These are phyloP conservation scores for Rhizopogon parksii DNA, from an alignment of 1,284 basidiomycete species.

Conservation along the genomic window DNA sequence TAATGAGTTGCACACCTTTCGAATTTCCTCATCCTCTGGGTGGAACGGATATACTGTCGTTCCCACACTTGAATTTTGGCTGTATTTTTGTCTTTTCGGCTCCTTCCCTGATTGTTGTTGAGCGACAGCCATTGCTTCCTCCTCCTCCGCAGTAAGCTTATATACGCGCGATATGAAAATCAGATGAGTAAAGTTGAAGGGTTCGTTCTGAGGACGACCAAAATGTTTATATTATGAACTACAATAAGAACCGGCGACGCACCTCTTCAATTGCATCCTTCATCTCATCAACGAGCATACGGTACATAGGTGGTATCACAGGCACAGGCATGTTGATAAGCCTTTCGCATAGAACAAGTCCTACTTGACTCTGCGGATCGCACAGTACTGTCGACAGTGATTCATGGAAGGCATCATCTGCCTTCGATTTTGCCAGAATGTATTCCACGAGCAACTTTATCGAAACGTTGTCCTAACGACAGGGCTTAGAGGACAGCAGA, in stretches of 20 bases:
- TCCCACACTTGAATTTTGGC: conserved; percentile 7
- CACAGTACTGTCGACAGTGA: conserved; percentile 34
- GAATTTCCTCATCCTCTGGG: conserved; percentile 76
- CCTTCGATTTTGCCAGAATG: conserved; percentile 44
- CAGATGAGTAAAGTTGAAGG: conserved; percentile 65
- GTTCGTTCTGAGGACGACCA: conserved; percentile 43
- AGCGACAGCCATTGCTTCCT: conserved; percentile 29
- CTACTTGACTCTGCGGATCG: conserved; percentile 46
- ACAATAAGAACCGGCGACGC: conserved; percentile 17
- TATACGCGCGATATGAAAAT: conserved; percentile 74
- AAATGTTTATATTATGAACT: background rate
- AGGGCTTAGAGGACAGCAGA: background rate
- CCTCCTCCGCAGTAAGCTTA: conserved; percentile 56
- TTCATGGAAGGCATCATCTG: conserved; percentile 43
- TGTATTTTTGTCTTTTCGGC: conserved; percentile 21
- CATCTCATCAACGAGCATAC: conserved; percentile 80
- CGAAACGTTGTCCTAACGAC: conserved; percentile 54
- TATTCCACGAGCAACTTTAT: conserved; percentile 71
- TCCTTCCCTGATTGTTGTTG: conserved; percentile 8
- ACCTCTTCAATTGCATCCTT: conserved; percentile 61
- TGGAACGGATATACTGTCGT: conserved; percentile 63
- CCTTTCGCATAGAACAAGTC: conserved; percentile 78
- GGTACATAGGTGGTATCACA: conserved; percentile 83
- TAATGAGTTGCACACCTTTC: conserved; percentile 41
- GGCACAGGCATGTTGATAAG: conserved; percentile 92